Evolutionary conservation across 2,329 filamentous ascomycete genomes (phyloP), one percentile per base, ranked within the genome.

Genomic region (Pseudocercospora fuligena): DNA sequence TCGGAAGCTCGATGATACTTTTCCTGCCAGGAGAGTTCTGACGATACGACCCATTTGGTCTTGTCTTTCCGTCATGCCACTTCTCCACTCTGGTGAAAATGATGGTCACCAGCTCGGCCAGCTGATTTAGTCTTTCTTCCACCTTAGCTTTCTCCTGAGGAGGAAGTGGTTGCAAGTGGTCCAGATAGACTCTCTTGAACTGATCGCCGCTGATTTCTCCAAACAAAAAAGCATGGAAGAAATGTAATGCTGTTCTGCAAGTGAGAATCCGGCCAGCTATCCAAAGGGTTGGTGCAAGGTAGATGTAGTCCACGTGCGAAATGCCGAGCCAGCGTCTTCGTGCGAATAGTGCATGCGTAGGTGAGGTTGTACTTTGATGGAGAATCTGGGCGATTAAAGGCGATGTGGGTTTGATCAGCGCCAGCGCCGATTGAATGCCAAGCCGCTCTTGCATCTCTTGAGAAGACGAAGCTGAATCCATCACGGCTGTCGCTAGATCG

Each of bases 151-250:
- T 60, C 23, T 60, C 57, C 11, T 47, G 11, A 46, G 33, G 9
- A 23, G 57, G 57, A 23, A 60, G 33, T 2, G 54, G 29, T 14
- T 36, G 27, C 21, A 11, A 16, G n/a, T 19, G 21, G 33, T 60
- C 40, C 16, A 21, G 14, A 14, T 27, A 60, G 21, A 43, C 33
- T 25, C 57, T 60, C 33, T 14, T 43, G 57, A 60, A 43, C 14
- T 43, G 23, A n/a, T 56, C 23, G 23, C 25, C 23, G 11, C 3
- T 27, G 3, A 27, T 43, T 21, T 29, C 23, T 2, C 57, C 57
- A 36, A 46, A 60, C 11, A 43, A 14, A 23, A 43, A 46, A 14
- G 33, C 57, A 23, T 60, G 57, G 21, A 60, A 60, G 57, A 60
- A 60, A 60, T 60, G 57, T 2, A 46, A 43, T 19, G 57, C 33